Evolutionary conservation across 2,329 filamentous ascomycete genomes (phyloP).

Genomic region (Aspergillus pseudonomiae): DNA sequence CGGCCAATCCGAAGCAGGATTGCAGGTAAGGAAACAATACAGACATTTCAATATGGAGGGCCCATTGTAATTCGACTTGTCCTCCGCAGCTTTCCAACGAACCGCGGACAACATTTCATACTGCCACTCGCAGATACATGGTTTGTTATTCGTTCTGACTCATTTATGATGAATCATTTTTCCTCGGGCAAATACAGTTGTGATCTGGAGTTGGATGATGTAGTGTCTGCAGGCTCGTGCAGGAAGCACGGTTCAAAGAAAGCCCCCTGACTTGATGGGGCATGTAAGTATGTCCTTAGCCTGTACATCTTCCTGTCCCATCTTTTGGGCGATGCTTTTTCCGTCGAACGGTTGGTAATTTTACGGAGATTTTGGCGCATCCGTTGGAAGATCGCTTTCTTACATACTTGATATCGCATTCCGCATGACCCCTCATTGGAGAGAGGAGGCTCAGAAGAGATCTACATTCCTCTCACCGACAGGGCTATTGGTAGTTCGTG

Average conservation of each 20-base stretch:
- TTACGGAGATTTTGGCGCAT: constrained; percentile 1
- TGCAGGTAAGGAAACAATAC: not conserved
- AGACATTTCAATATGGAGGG: not conserved
- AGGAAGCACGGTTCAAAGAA: constrained; percentile 22
- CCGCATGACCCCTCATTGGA: constrained; percentile 6
- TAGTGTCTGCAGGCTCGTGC: constrained; percentile 12
- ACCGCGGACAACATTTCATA: not conserved
- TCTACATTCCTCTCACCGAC: constrained; percentile 4
- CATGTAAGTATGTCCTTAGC: not conserved
- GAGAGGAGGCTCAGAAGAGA: constrained; percentile 5
- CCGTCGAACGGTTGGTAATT: not conserved
- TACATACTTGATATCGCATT: constrained; percentile 7
- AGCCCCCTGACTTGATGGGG: constrained; percentile 20
- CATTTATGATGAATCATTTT: constrained; percentile 13
- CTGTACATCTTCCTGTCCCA: not conserved
- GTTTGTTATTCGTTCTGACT: constrained; percentile 1
- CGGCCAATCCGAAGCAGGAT: constrained; percentile 1
- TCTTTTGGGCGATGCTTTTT: not conserved
- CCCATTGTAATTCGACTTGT: not conserved
- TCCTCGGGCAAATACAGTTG: not conserved
- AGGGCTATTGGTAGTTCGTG: not conserved
- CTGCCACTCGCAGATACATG: not conserved
- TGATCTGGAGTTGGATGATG: constrained; percentile 3
- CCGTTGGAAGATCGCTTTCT: not conserved
- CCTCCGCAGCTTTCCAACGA: not conserved